Conservation (phyloP, 768 basidiomycete species). For the Boletus rufocinnamomeus region DNA sequence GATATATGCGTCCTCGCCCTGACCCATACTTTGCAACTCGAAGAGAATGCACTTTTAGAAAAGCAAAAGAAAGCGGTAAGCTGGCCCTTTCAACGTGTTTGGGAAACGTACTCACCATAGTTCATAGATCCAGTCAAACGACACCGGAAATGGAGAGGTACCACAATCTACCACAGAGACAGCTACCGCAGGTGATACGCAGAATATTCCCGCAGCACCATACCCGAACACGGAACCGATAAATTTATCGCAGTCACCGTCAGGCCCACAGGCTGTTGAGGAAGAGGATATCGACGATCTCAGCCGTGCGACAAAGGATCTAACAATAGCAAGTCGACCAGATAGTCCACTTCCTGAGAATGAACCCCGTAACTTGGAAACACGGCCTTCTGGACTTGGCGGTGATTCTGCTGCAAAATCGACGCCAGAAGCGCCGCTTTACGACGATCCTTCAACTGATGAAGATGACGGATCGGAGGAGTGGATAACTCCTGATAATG, state of each 20-base stretch:
- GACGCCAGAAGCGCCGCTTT: conserved; percentile 42
- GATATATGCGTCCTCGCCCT: conserved; percentile 92
- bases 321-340: conserved; percentile 19
- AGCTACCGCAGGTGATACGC: conserved; percentile 5
- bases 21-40: conserved; percentile 73
- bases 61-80: conserved; percentile 35
- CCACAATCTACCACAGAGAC: background rate
- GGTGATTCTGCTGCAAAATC: conserved; percentile 7
- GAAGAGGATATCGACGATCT: conserved; percentile 14
- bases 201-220: conserved; percentile 1
- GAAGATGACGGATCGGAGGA: conserved; percentile 87
- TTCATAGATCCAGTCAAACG: conserved; percentile 12
- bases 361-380: conserved; percentile 38
- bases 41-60: conserved; percentile 37
- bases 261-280: background rate
- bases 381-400: conserved; percentile 25
- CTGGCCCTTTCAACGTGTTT: conserved; percentile 8
- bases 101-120: background rate
- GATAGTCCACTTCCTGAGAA: conserved; percentile 6
- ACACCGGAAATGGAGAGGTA: background rate
- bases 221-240: conserved; percentile 1
- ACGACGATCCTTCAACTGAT: conserved; percentile 74
- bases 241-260: conserved; percentile 2
- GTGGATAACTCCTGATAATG: conserved; percentile 95
- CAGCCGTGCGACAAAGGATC: conserved; percentile 3